A percentile compares a stretch with the other conserved stretches of the same genome.
phyloP scores from a whole-genome alignment of 169 alveolate species.

The Cystoisospora suis region DNA sequence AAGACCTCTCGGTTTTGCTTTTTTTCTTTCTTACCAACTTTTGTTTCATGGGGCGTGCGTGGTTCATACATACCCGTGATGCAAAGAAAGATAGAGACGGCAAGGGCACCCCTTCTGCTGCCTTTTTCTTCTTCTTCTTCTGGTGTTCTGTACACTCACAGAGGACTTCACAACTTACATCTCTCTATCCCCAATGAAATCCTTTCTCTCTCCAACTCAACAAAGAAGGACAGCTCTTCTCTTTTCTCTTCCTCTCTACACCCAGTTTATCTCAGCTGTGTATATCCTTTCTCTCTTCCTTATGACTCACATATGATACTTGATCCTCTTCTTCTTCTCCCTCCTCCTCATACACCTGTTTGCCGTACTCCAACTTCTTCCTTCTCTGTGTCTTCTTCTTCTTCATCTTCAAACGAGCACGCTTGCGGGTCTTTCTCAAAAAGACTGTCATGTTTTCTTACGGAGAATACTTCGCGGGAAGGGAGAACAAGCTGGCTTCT shows the following conservation, averaged over 20 bases:
- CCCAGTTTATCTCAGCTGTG: neutral
- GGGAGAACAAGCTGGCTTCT: neutral
- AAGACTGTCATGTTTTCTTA: too few relatives aligned
- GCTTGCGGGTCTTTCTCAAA: too few relatives aligned
- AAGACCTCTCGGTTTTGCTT: too few relatives aligned
- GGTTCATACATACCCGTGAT: too few relatives aligned
- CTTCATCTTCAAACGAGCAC: too few relatives aligned
- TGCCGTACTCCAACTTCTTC: neutral
- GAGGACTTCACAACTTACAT: neutral
- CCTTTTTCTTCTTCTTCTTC: neutral
- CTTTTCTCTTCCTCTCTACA: neutral
- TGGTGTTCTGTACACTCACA: neutral
- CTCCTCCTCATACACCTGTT: neutral
- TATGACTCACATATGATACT: neutral
- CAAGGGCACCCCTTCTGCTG: neutral
- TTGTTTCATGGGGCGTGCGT: too few relatives aligned
- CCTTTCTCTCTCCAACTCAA: too few relatives aligned
- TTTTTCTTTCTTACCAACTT: too few relatives aligned
- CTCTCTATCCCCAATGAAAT: neutral
- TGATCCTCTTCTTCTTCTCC: conserved; percentile 24
- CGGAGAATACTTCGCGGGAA: too few relatives aligned
- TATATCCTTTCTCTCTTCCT: conserved; percentile 23
- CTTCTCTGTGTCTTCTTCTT: too few relatives aligned
- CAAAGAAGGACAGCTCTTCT: too few relatives aligned
- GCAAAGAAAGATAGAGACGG: too few relatives aligned